Conservation (phyloP, 805 yeast species). For the Candida sakaeoensis region DNA sequence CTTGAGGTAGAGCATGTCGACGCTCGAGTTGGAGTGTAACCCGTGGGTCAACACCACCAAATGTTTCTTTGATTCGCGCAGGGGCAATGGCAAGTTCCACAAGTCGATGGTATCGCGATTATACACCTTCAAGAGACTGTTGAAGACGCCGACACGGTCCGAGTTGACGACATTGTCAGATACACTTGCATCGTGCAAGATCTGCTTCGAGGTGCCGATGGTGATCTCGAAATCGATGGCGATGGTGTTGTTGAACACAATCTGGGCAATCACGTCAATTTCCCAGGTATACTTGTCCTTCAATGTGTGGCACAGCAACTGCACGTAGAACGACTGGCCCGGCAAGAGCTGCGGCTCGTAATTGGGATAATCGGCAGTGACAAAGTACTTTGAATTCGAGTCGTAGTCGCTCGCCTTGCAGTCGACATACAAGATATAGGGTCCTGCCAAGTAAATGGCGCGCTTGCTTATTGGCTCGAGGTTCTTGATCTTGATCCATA, state of each 20-base stretch:
- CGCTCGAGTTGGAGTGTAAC: conserved; percentile 81
- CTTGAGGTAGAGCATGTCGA: conserved; percentile 85
- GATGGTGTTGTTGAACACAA: conserved; percentile 66
- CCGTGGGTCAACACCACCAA: conserved; percentile 89
- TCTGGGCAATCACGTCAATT: conserved; percentile 77
- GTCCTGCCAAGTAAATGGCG: conserved; percentile 87
- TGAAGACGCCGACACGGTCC: conserved; percentile 28
- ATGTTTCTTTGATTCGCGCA: conserved; percentile 60
- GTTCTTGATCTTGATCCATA: conserved; percentile 64
- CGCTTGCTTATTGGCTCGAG: conserved; percentile 67
- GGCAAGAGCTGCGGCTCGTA: conserved; percentile 71
- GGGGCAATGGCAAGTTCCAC: conserved; percentile 66
- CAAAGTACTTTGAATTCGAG: conserved; percentile 48
- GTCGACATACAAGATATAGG: conserved; percentile 81
- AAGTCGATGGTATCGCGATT: conserved; percentile 60
- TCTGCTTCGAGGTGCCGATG: conserved; percentile 45
- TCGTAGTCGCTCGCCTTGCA: conserved; percentile 65
- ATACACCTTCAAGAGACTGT: conserved; percentile 41
- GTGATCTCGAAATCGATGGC: conserved; percentile 63
- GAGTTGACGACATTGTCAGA: conserved; percentile 20
- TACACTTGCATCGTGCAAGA: conserved; percentile 27
- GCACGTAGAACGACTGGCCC: conserved; percentile 58
- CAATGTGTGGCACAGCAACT: conserved; percentile 61
- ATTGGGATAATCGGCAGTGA: conserved; percentile 74
- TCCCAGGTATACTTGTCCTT: conserved; percentile 65